Evolutionary conservation across 2,329 filamentous ascomycete species (phyloP).

Genomic region (Capronia coronata): DNA sequence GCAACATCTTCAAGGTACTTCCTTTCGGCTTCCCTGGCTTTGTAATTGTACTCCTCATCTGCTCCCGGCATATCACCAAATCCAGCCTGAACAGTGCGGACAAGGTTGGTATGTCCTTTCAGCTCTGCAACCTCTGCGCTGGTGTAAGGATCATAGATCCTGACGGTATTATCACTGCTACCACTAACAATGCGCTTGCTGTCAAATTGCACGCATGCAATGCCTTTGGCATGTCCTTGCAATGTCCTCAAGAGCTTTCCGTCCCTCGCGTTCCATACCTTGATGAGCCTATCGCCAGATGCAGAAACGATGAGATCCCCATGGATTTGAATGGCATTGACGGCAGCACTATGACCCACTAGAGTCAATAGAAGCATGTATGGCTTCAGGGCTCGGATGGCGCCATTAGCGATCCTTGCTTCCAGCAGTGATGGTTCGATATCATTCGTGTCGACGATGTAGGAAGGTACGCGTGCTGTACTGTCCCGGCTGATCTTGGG

Average conservation of each 20-base stretch:
- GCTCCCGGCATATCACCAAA: slow-evolving; percentile 85
- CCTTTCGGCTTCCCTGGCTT: slow-evolving; percentile 66
- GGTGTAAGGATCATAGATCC: slow-evolving; percentile 83
- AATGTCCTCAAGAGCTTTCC: slow-evolving; percentile 71
- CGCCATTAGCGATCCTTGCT: slow-evolving; percentile 38
- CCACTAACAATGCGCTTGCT: slow-evolving; percentile 88
- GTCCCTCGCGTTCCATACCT: slow-evolving; percentile 85
- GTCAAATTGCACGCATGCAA: slow-evolving; percentile 96
- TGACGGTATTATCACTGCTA: slow-evolving; percentile 91
- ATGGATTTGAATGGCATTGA: slow-evolving; percentile 90
- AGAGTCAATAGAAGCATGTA: slow-evolving; percentile 74
- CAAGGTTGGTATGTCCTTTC: slow-evolving; percentile 72
- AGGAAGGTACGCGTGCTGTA: slow-evolving; percentile 42
- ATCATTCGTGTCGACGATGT: slow-evolving; percentile 48
- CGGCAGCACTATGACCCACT: slow-evolving; percentile 79
- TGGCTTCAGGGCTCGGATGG: slow-evolving; percentile 48
- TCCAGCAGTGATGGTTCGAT: slow-evolving; percentile 40
- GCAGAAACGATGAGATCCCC: slow-evolving; percentile 85
- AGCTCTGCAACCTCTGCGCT: slow-evolving; percentile 86
- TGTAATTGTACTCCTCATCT: slow-evolving; percentile 63
- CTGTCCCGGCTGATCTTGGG: slow-evolving; percentile 31
- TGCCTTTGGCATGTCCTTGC: slow-evolving; percentile 84
- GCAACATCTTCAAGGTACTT: slow-evolving; percentile 59
- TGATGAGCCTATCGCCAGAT: slow-evolving; percentile 87
- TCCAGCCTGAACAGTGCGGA: slow-evolving; percentile 89